phyloP scores from a whole-genome alignment of 2,329 filamentous ascomycete species.

The Paracamarosporium sp. region DNA sequence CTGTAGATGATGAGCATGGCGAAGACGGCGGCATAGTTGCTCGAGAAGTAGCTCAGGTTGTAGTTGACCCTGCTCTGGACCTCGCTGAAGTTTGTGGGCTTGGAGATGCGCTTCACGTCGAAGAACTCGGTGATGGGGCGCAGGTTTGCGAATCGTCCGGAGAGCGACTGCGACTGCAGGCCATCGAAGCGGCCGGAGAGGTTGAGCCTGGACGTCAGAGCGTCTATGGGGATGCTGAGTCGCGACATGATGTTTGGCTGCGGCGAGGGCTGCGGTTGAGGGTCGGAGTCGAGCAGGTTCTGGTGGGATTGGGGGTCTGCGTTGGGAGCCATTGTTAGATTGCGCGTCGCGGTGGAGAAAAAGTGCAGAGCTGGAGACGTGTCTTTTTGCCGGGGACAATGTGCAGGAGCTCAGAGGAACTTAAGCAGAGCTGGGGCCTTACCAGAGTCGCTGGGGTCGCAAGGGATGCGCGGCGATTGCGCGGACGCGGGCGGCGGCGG shows the following conservation, averaged over 20 bases:
- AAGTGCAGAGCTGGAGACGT: constrained; percentile 28
- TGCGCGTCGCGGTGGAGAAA: constrained; percentile 12
- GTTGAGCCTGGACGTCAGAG: constrained; percentile 89
- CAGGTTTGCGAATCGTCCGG: constrained; percentile 88
- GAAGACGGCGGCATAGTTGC: constrained; percentile 96
- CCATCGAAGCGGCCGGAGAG: constrained; percentile 83
- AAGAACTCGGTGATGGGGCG: constrained; percentile 91
- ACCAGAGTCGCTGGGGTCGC: constrained; percentile 22
- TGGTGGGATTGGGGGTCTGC: constrained; percentile 38
- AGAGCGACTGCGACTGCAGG: constrained; percentile 79
- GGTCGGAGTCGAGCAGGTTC: constrained; percentile 29
- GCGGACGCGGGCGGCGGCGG: constrained; percentile 32
- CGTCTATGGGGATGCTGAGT: constrained; percentile 91
- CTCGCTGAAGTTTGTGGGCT: constrained; percentile 89
- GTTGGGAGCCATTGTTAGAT: constrained; percentile 35
- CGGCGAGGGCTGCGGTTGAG: constrained; percentile 14
- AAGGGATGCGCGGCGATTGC: constrained; percentile 21
- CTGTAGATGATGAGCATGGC: constrained; percentile 96
- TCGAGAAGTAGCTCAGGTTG: constrained; percentile 96
- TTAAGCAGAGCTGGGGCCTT: constrained; percentile 36
- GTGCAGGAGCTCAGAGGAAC: too few species aligned
- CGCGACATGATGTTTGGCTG: constrained; percentile 69
- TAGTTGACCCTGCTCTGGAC: constrained; percentile 94
- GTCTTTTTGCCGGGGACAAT: constrained; percentile 27
- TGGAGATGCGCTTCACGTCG: constrained; percentile 93